phyloP scores from a whole-genome alignment of 2,329 filamentous ascomycete species.

The Colletotrichum sp. region DNA sequence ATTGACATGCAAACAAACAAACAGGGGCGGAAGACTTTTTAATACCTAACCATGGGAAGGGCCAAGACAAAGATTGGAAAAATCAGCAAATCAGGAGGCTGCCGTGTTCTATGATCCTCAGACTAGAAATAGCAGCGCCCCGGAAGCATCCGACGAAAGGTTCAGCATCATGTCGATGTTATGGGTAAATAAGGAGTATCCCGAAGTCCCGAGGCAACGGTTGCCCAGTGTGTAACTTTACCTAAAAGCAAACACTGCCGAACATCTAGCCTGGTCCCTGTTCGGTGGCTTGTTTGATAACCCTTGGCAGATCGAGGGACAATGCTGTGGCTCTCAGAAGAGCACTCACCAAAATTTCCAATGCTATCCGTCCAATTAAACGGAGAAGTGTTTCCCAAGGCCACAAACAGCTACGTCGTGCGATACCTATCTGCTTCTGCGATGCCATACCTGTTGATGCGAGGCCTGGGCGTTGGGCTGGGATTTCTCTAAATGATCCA shows the following conservation, averaged over 20 bases:
- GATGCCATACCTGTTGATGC: background rate
- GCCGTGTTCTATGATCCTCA: background rate
- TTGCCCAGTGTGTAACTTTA: too few relatives aligned
- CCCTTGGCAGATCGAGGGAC: background rate
- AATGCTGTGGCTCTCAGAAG: background rate
- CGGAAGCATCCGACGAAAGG: too few relatives aligned
- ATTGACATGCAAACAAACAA: background rate
- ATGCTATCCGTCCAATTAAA: background rate
- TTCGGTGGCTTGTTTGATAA: background rate
- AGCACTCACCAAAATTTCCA: background rate
- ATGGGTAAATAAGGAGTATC: accelerated
- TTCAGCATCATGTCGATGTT: background rate
- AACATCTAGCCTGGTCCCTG: accelerated
- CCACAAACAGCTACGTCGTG: background rate
- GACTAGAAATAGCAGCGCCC: background rate
- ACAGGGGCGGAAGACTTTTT: background rate
- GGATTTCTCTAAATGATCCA: background rate
- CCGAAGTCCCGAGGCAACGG: background rate
- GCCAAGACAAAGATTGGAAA: background rate
- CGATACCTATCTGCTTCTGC: background rate
- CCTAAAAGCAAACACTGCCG: background rate
- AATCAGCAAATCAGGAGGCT: too few relatives aligned
- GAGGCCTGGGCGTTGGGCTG: background rate
- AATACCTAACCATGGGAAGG: background rate
- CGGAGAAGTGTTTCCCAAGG: accelerated